Evolutionary conservation across 2,329 filamentous ascomycete species (phyloP), one percentile per base, ranked within the genome.

Genomic region (Alternaria panax): DNA sequence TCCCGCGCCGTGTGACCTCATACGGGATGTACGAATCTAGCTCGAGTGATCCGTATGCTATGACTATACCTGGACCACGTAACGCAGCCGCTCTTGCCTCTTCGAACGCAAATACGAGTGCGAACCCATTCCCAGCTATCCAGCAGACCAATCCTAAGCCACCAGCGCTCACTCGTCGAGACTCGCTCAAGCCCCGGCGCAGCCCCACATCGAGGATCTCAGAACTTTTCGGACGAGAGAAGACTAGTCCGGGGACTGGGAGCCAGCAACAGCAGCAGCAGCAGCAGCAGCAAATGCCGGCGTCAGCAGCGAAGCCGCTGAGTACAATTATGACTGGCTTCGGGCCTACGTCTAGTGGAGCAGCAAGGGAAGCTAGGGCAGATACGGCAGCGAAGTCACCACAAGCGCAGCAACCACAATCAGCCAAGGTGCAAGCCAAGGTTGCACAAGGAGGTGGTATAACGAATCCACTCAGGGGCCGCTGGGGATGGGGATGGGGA

Each of bases 1-100:
- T n/a, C 25, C 25, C 51, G 5, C 51, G 25, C 22, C 51, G 51
- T 18, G 16, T 32, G 18, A 54, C 51, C 51, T 45, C 51, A 27
- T 32, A 46, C 20, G 43, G 27, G 22, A 36, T 54, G 7, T 38
- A 45, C 22, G 51, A 54, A 4, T 41, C 43, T n/a, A 56, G 43
- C 25, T 42, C 43, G 1, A 50, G 22, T 28, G 43, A 50, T 14
- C 38, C 43, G 12, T 30, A 32, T 25, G 24, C 53, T 16, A 27
- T 50, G n/a, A 18, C 45, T 12, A 28, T 8, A 24, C 20, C 22
- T 5, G 18, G 18, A 22, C 38, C 28, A 12, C 27, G 12, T 8
- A 47, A 32, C 4, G 18, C 43, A 47, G 27, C 27, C 20, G 43
- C 43, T 20, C 27, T 47, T 8, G 18, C 27, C 11, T 30, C 43